Evolutionary conservation across 2,329 filamentous ascomycete species (phyloP), one percentile per base, ranked within the genome.

Genomic region (Pseudofabraea citricarpa): DNA sequence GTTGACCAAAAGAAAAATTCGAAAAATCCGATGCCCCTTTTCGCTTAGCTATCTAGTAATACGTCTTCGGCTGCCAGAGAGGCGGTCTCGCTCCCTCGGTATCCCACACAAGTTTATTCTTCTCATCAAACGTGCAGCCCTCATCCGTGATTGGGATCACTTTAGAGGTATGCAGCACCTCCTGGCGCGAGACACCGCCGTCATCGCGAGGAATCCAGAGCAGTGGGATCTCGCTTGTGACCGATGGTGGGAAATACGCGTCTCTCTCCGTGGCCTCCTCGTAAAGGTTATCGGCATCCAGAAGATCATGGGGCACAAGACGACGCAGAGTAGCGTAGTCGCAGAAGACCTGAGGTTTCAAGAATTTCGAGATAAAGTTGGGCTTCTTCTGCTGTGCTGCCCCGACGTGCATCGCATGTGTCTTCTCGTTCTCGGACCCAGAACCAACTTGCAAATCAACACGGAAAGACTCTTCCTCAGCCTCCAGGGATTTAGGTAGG

Each of bases 181-280:
- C 90, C 60, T 94, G 86, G 55, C 74, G 74, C 42, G 82, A 88
- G 32, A 95, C 77, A 8, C 88, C 86, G 19, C 81, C 77, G 1
- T 74, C 66, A 56, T 95, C 90, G 45, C 78, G 73, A 0, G 90
- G 88, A 43, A 95, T 86, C 90, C 90, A 95, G n/a, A 95, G 71
- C 22, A 88, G 67, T 2, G 87, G 86, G 1, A 77, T 65, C 53
- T 73, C 52, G 48, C 78, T 72, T 19, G 64, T 76, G 58, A 91
- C 74, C 0, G 84, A 75, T 0, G 89, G 87, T 49, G 90, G 82
- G 63, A 77, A 78, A 66, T 88, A 91, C 0, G 87, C 90, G 39
- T 85, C 74, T 9, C 72, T 69, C 59, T 85, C 78, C 2, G 79
- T 68, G 40, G 82, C 73, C 0, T 73, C 69, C 0, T 77, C 60